Evolutionary conservation across 2,329 filamentous ascomycete species (phyloP).

Genomic region (Tolypocladium endophyticum): DNA sequence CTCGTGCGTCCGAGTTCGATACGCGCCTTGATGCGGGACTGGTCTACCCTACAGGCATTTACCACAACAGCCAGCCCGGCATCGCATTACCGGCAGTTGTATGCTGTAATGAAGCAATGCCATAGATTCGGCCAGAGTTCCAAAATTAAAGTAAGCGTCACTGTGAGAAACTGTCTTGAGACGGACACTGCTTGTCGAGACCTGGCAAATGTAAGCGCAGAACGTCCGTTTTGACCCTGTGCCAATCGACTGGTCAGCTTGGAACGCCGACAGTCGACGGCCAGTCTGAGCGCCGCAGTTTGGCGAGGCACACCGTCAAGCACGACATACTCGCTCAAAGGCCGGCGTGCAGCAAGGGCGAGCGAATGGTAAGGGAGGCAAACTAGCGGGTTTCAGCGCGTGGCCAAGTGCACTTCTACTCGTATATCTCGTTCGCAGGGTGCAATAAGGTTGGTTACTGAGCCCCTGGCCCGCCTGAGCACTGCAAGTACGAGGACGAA

Average conservation of each 20-base stretch:
- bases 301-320: background rate
- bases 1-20: background rate
- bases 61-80: background rate
- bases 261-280: no score
- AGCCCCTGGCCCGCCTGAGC: background rate
- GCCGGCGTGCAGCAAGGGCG: background rate
- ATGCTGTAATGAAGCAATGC: no score
- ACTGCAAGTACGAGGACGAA: background rate
- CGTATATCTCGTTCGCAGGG: background rate
- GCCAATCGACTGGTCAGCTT: no score
- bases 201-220: background rate
- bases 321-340: background rate
- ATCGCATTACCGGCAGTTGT: background rate
- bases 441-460: background rate
- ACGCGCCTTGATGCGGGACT: background rate
- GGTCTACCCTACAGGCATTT: background rate
- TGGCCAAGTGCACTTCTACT: background rate
- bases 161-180: background rate
- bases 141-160: background rate
- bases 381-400: background rate
- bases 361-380: background rate
- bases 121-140: no score
- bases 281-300: background rate
- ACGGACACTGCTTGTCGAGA: background rate
- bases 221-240: background rate